Base-by-base conservation (phyloP, 208 protist species). In the Acanthamoeba castellanii region DNA sequence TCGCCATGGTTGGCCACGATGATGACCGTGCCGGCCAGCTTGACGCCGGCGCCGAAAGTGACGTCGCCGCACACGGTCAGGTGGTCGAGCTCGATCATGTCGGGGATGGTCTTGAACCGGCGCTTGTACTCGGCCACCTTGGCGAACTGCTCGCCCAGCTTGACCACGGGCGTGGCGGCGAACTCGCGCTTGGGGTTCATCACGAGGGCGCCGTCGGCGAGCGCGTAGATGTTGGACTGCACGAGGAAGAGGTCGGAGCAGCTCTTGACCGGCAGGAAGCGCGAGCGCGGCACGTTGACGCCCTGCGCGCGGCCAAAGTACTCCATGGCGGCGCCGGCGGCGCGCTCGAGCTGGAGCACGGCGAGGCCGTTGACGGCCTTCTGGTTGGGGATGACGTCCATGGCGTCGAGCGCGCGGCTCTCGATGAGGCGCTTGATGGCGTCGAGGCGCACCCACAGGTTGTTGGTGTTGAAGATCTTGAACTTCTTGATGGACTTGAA, bases 381-480 rank as follows among this genome's bases (percentile, higher is more conserved):
- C 34, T 92, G 55, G 96, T 99, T 99, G 30, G 97, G 93, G 92
- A 99, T 99, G 52, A 98, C 95, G 76, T 98, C 98, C 76, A 99
- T 85, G 25, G 97, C 64, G 11, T 95, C 57, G 1, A 98, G 66
- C 18, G 42, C 76, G 5, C 94, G 74, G 13, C 95, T 30, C 13
- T 90, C 72, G 3, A 98, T 87, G 18, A 97, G 37, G n/a, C 95
- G 64, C 42, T 98, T 95, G 64, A 52, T 52, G 47, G 47, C 47
- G 47, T 52, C 47, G 47, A 52, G 47, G 7, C 47, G 47, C 47
- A 52, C 47, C 47, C 99, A 99, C 57, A 99, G 94, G 97, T 99
- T 99, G 97, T 99, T 99, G 27, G 99, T 99, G 97, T 99, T 99
- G 97, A 99, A 99, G 96, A 99, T 99, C 68, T 97, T 97, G 97